Conservation (phyloP, 352 stramenopile genomes). For the Blastocystis sp. region DNA sequence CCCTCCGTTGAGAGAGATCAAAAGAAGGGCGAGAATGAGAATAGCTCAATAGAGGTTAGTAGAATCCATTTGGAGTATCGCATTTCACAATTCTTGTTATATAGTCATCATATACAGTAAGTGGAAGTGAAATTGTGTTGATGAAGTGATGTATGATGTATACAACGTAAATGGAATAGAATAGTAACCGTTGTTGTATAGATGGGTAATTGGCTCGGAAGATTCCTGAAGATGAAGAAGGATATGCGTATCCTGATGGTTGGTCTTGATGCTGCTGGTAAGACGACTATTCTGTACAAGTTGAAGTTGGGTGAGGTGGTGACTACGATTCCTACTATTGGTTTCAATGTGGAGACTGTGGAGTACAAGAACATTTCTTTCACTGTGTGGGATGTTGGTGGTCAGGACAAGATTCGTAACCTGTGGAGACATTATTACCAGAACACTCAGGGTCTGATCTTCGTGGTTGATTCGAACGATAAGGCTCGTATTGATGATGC, state of each 20-base stretch:
- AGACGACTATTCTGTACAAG: conserved; percentile 91
- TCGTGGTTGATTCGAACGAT: conserved; percentile 98
- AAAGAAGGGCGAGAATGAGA: not conserved
- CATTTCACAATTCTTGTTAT: conserved; percentile 49
- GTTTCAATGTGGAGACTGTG: conserved; percentile 99
- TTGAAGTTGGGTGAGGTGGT: conserved; percentile 89
- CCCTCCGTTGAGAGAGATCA: not conserved
- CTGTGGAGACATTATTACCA: conserved; percentile 99
- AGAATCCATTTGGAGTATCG: conserved; percentile 59
- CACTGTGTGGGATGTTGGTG: conserved; percentile 97
- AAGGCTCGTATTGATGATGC: conserved; percentile 92
- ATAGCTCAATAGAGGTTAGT: conserved; percentile 42
- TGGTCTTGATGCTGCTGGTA: conserved; percentile 89
- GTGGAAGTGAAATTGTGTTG: not conserved
- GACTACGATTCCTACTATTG: conserved; percentile 80
- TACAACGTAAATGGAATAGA: not conserved
- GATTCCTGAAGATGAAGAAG: conserved; percentile 76
- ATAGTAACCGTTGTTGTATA: conserved; percentile 22
- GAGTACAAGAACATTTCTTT: conserved; percentile 99
- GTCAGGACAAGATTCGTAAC: conserved; percentile 94
- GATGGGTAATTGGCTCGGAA: conserved; percentile 64
- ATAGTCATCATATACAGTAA: conserved; percentile 29
- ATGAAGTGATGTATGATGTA: not conserved
- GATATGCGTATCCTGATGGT: conserved; percentile 88
- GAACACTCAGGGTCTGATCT: conserved; percentile 98